phyloP scores from a whole-genome alignment of 2,329 filamentous ascomycete genomes.

The Diaporthe destruens region DNA sequence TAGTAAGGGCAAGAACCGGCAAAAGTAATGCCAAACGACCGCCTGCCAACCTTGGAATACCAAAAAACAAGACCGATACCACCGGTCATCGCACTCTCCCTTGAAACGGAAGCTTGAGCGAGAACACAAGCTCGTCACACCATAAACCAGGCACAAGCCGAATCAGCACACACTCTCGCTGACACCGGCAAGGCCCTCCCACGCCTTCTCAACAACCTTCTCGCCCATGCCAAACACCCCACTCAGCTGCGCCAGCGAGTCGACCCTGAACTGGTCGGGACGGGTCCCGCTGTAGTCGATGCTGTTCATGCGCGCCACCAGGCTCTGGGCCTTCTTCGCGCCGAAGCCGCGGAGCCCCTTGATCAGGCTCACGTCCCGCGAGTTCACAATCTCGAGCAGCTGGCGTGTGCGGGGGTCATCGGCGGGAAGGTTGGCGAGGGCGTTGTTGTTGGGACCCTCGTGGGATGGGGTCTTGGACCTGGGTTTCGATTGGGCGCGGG shows the following conservation, averaged over 20 bases:
- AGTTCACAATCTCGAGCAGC: slow-evolving; percentile 80
- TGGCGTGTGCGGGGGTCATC: slow-evolving; percentile 67
- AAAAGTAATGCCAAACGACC: slow-evolving; percentile 4
- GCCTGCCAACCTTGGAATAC: neutral
- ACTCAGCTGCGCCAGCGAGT: slow-evolving; percentile 64
- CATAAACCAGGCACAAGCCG: too few relatives aligned
- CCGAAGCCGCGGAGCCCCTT: slow-evolving; percentile 77
- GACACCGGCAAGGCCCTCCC: slow-evolving; percentile 57
- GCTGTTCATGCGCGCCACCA: slow-evolving; percentile 68
- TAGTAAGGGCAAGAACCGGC: slow-evolving; percentile 12
- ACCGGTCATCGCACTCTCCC: too few relatives aligned
- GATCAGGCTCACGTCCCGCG: slow-evolving; percentile 75
- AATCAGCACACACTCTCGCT: neutral
- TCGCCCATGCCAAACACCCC: slow-evolving; percentile 69
- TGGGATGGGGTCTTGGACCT: slow-evolving; percentile 38
- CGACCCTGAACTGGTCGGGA: slow-evolving; percentile 52
- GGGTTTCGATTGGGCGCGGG: slow-evolving; percentile 29
- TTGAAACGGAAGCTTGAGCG: neutral
- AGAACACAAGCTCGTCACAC: neutral
- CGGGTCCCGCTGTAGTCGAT: slow-evolving; percentile 53
- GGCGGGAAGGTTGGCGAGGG: slow-evolving; percentile 51
- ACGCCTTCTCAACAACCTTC: slow-evolving; percentile 68
- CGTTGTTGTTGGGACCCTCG: slow-evolving; percentile 34
- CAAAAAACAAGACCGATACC: neutral
- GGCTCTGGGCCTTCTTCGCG: slow-evolving; percentile 75